A percentile compares a stretch with the other conserved stretches of the same genome.
Evolutionary conservation across 2,329 filamentous ascomycete species (phyloP).

Genomic region (Arthrobotrys megalospora): DNA sequence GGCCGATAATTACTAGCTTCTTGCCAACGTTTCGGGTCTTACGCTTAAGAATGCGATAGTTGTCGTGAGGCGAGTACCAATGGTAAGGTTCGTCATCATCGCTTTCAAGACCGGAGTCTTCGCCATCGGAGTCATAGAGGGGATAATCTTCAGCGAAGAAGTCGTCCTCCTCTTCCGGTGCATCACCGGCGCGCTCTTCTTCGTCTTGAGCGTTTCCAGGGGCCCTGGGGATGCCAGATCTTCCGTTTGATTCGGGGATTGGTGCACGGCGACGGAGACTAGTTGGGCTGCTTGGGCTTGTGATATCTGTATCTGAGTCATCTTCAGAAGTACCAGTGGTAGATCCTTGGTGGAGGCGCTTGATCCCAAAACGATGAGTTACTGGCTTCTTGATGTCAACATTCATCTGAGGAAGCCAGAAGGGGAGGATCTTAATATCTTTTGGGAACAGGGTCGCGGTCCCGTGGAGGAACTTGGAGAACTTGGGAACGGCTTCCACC

Average conservation of each 20-base stretch:
- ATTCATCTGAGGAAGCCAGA: conserved; percentile 99
- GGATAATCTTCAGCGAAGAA: conserved; percentile 57
- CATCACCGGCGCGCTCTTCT: conserved; percentile 64
- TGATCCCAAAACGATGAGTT: conserved; percentile 90
- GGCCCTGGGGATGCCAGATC: neutral
- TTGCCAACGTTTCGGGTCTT: conserved; percentile 48
- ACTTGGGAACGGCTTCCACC: conserved; percentile 98
- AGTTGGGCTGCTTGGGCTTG: conserved; percentile 29
- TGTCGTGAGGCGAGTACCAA: conserved; percentile 50
- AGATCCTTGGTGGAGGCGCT: conserved; percentile 80
- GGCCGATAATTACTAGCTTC: conserved; percentile 55
- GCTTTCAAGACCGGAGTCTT: conserved; percentile 54
- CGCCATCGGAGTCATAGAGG: conserved; percentile 50
- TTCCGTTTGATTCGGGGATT: conserved; percentile 30
- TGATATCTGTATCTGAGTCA: conserved; percentile 78
- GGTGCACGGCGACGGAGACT: conserved; percentile 33
- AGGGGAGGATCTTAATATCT: conserved; percentile 90
- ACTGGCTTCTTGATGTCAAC: conserved; percentile 95
- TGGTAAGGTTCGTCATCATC: conserved; percentile 51
- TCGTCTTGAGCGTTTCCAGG: conserved; percentile 64
- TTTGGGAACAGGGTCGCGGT: conserved; percentile 88
- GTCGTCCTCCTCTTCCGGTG: conserved; percentile 41
- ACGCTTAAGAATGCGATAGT: conserved; percentile 45
- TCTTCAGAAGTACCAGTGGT: conserved; percentile 84
- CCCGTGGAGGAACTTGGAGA: conserved; percentile 99